Percentiles rank a stretch among this genome's conserved stretches.
Conservation (phyloP, 148 eudicot genomes). For the Cornus florida region DNA sequence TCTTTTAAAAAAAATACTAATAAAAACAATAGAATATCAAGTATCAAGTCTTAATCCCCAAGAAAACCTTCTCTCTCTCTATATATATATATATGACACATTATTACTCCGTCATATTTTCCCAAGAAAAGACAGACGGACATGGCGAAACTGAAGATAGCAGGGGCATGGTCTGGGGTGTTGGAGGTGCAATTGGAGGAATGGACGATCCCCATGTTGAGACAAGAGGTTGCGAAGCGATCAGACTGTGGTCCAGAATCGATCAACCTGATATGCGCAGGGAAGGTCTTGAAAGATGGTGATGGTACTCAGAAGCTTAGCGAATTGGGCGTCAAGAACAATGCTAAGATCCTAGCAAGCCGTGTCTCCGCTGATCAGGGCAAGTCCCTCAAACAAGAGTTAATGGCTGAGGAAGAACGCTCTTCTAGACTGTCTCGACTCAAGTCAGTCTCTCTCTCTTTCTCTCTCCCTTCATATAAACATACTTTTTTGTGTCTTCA, state of each 20-base stretch:
- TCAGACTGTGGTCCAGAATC: constrained; percentile 32
- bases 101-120: constrained; percentile 2
- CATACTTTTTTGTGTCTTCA: not conserved
- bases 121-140: not conserved
- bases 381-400: constrained; percentile 34
- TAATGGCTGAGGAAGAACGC: constrained; percentile 74
- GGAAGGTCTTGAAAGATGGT: constrained; percentile 61
- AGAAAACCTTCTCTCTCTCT: not conserved
- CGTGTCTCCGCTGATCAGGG: constrained; percentile 47
- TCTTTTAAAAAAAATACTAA: no score
- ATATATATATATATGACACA: no score
- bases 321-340: constrained; percentile 63
- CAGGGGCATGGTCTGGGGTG: constrained; percentile 79
- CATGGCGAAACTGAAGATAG: constrained; percentile 68
- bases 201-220: constrained; percentile 69
- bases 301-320: constrained; percentile 44
- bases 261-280: constrained; percentile 68
- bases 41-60: not conserved
- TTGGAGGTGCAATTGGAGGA: constrained; percentile 57
- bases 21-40: no score
- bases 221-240: constrained; percentile 53
- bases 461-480: no score
- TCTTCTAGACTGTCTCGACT: constrained; percentile 58
- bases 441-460: constrained; percentile 35
- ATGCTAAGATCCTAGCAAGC: constrained; percentile 65